Percentiles rank a stretch among this genome's conserved stretches.
These are phyloP conservation scores for Rhynchospora breviuscula DNA, from an alignment of 176 grass and related monocot genomes.

Conservation along the genomic window DNA sequence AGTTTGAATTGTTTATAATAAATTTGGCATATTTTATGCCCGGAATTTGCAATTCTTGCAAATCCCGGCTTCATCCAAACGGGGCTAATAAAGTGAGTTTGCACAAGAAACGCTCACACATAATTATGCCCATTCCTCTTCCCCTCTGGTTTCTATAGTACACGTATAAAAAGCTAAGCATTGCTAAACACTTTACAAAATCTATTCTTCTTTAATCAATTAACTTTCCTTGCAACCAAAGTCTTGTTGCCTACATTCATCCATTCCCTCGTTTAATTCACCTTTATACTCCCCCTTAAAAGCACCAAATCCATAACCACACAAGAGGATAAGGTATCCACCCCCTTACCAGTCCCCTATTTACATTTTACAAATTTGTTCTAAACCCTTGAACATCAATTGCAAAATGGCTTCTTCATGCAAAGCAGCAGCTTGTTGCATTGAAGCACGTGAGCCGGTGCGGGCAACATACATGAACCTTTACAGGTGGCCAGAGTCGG, in stretches of 20 bases:
- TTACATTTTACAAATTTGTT: constrained; percentile 13
- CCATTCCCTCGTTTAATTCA: not conserved
- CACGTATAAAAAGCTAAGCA: constrained; percentile 16
- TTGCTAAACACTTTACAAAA: constrained; percentile 22
- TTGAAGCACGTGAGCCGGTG: constrained; percentile 55
- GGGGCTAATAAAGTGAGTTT: no score
- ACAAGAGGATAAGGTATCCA: constrained; percentile 13
- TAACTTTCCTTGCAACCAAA: constrained; percentile 85
- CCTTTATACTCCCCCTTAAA: constrained; percentile 40
- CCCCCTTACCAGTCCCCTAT: not conserved
- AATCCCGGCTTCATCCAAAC: no score
- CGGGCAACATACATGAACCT: constrained; percentile 73
- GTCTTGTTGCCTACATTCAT: constrained; percentile 20
- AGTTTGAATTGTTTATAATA: no score
- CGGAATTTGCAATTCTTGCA: no score
- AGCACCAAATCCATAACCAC: constrained; percentile 35
- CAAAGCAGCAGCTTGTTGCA: constrained; percentile 50
- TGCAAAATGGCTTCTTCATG: constrained; percentile 55
- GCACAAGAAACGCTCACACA: no score
- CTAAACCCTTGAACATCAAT: not conserved
- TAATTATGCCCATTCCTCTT: not conserved
- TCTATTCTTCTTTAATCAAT: constrained; percentile 27
- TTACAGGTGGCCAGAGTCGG: constrained; percentile 97
- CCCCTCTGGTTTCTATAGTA: not conserved
- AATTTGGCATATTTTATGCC: no score